Conservation (phyloP, 164 flowering plant genomes). For the Akebia trifoliata region DNA sequence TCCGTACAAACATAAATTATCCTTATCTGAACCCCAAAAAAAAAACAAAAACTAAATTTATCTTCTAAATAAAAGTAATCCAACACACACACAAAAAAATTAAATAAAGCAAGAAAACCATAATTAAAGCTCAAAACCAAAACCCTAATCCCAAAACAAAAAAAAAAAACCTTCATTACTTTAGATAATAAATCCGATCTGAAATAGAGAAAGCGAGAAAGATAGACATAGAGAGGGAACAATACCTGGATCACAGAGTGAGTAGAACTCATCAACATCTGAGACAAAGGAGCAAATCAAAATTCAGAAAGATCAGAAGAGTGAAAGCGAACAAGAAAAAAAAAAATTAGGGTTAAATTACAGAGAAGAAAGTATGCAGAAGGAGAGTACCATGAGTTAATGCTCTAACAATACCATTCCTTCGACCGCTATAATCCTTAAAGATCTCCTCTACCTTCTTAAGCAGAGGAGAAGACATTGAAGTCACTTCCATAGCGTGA, state of each 20-base stretch:
- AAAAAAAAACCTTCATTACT: neutral
- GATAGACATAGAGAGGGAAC: too few species aligned
- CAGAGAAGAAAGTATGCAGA: neutral
- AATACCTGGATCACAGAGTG: slow-evolving; percentile 89
- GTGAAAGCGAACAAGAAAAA: neutral
- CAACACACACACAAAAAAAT: slow-evolving; percentile 6
- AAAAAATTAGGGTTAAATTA: neutral
- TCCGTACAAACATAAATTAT: slow-evolving; percentile 77
- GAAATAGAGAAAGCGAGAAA: too few species aligned
- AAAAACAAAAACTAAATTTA: neutral
- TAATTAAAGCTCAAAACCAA: neutral
- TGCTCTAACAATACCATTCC: slow-evolving; percentile 71
- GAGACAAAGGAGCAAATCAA: slow-evolving; percentile 16
- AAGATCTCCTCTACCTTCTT: slow-evolving; percentile 86
- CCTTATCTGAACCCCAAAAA: slow-evolving; percentile 49
- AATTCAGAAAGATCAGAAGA: too few species aligned
- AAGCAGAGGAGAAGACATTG: slow-evolving; percentile 49
- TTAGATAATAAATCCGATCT: neutral
- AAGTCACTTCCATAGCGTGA: slow-evolving; percentile 48
- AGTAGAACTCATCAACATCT: slow-evolving; percentile 91
- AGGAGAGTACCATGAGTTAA: slow-evolving; percentile 49
- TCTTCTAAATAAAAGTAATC: neutral
- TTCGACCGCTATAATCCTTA: slow-evolving; percentile 69
- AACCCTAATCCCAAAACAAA: neutral
- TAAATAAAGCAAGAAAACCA: neutral